phyloP scores from a whole-genome alignment of 768 basidiomycete genomes.

The Leccinum variicolor region DNA sequence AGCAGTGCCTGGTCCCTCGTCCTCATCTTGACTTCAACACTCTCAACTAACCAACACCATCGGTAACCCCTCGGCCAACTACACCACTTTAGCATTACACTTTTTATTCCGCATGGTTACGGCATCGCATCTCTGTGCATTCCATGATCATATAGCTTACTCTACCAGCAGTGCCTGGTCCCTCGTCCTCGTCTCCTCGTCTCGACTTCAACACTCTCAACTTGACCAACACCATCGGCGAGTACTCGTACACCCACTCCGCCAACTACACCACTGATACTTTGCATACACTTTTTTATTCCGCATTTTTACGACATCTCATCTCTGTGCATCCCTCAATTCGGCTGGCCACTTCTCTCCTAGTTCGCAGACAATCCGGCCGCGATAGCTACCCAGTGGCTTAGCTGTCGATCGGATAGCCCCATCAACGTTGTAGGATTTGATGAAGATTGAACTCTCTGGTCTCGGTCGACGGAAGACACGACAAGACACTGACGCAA shows the following conservation, averaged over 20 bases:
- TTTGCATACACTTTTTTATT: conserved; percentile 38
- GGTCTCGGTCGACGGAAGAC: conserved; percentile 50
- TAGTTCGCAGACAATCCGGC: conserved; percentile 42
- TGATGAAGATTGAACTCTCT: conserved; percentile 49
- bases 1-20: conserved; percentile 49
- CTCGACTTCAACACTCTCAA: conserved; percentile 63
- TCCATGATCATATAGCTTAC: conserved; percentile 3
- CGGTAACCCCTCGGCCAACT: too few species aligned
- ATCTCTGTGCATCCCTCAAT: conserved; percentile 19
- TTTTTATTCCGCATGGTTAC: too few species aligned
- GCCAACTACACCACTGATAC: conserved; percentile 48
- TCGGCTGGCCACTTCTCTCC: conserved; percentile 16
- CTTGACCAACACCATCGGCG: conserved; percentile 51
- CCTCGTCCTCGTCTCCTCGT: conserved; percentile 52
- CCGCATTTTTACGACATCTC: conserved; percentile 40
- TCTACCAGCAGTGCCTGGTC: conserved; percentile 44
- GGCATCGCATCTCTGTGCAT: too few species aligned
- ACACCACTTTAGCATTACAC: too few species aligned
- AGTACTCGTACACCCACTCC: conserved; percentile 56
- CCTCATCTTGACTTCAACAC: conserved; percentile 39
- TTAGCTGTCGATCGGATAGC: conserved; percentile 19
- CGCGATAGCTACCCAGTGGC: conserved; percentile 45
- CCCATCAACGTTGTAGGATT: conserved; percentile 31
- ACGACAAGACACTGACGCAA: conserved; percentile 66
- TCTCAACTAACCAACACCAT: too few species aligned